phyloP scores from a whole-genome alignment of 441 rosid genomes.

The Francoa sonchifolia region DNA sequence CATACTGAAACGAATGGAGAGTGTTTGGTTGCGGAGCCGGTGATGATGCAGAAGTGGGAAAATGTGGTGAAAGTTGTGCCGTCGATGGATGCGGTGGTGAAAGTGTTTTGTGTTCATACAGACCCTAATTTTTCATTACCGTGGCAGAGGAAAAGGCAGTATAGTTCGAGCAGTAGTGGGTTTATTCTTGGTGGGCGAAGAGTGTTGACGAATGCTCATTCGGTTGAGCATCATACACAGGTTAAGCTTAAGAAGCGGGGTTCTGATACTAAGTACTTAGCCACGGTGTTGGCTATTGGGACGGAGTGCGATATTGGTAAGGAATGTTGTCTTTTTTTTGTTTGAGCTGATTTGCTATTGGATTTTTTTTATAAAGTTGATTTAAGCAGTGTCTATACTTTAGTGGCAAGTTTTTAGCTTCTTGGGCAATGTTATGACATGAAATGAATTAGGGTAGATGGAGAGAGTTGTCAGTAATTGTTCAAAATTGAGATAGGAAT shows the following conservation, averaged over 20 bases:
- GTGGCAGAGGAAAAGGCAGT: slow-evolving; percentile 87
- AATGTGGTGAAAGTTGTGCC: slow-evolving; percentile 23
- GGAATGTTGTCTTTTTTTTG: background rate
- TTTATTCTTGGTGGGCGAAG: slow-evolving; percentile 65
- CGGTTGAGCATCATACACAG: slow-evolving; percentile 81
- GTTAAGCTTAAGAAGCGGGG: slow-evolving; percentile 85
- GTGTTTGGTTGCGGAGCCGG: slow-evolving; percentile 16
- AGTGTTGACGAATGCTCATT: slow-evolving; percentile 77
- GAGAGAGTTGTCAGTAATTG: too few species aligned
- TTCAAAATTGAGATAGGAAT: too few species aligned
- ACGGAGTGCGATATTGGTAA: slow-evolving; percentile 88
- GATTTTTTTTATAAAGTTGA: background rate
- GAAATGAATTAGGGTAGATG: too few species aligned
- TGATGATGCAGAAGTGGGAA: slow-evolving; percentile 14
- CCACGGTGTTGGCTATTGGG: slow-evolving; percentile 74
- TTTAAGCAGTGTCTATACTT: background rate
- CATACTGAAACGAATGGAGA: slow-evolving; percentile 25
- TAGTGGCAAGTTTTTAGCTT: too few species aligned
- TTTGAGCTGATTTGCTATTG: background rate
- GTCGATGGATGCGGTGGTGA: slow-evolving; percentile 90
- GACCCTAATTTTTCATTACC: slow-evolving; percentile 84
- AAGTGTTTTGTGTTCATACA: slow-evolving; percentile 84
- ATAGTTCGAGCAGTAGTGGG: slow-evolving; percentile 78
- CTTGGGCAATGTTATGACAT: too few species aligned
- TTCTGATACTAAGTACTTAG: slow-evolving; percentile 75